phyloP scores from a whole-genome alignment of 176 grass and related monocot genomes.

The Typha latifolia region DNA sequence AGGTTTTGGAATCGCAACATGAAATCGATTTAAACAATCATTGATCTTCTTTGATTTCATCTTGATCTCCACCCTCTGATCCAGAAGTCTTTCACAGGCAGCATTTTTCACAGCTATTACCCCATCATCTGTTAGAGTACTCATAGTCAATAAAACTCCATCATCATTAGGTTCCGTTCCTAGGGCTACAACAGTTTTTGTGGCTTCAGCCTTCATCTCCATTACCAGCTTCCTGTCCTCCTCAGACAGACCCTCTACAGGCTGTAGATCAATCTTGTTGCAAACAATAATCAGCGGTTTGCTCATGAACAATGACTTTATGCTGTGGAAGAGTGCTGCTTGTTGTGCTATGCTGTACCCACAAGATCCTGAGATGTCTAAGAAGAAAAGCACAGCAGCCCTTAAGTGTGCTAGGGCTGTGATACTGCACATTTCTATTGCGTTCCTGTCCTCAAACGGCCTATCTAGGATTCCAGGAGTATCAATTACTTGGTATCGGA shows the following conservation, averaged over 20 bases:
- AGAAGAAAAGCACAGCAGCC: constrained; percentile 40
- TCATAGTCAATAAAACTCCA: constrained; percentile 64
- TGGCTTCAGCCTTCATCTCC: constrained; percentile 45
- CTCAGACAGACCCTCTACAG: constrained; percentile 50
- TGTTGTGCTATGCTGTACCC: constrained; percentile 67
- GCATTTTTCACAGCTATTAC: constrained; percentile 54
- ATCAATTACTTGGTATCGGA: constrained; percentile 77
- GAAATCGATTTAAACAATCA: constrained; percentile 51
- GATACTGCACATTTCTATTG: constrained; percentile 58
- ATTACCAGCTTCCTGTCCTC: constrained; percentile 59
- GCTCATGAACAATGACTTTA: constrained; percentile 77
- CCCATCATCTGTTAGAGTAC: constrained; percentile 68
- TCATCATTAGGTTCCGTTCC: constrained; percentile 45
- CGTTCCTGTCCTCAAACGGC: constrained; percentile 44
- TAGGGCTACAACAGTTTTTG: constrained; percentile 20
- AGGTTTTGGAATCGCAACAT: constrained; percentile 73
- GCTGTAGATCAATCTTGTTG: constrained; percentile 75
- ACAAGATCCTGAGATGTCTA: constrained; percentile 75
- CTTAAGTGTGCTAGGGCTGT: constrained; percentile 34
- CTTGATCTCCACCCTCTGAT: constrained; percentile 45
- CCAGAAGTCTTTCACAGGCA: constrained; percentile 44
- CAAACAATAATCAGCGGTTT: constrained; percentile 70
- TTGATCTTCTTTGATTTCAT: constrained; percentile 55
- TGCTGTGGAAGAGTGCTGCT: constrained; percentile 73
- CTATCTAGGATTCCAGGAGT: constrained; percentile 75